phyloP scores from a whole-genome alignment of 331 rosid species.

The Malus hybrid region DNA sequence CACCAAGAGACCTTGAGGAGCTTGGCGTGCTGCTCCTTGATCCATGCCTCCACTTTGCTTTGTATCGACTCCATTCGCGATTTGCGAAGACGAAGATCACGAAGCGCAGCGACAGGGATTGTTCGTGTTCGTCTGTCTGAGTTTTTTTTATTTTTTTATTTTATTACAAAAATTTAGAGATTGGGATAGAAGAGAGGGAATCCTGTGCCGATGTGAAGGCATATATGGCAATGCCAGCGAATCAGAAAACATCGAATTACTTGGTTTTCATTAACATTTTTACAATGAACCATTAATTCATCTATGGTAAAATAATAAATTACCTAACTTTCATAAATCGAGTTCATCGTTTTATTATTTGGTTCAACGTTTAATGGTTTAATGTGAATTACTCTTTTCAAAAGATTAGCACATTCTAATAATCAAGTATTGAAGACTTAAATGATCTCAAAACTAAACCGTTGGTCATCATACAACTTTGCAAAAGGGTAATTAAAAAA shows the following conservation, averaged over 20 bases:
- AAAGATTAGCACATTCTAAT: no score
- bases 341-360: no score
- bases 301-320: no score
- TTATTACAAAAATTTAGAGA: not conserved
- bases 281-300: no score
- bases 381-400: no score
- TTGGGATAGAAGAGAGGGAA: not conserved
- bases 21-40: slow-evolving; percentile 66
- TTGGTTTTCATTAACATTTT: no score
- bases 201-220: not conserved
- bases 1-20: slow-evolving; percentile 79
- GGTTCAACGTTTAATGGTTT: not conserved
- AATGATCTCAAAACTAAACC: no score
- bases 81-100: slow-evolving; percentile 5
- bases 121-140: not conserved
- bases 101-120: not conserved
- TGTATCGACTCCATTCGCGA: slow-evolving; percentile 64
- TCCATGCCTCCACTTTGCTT: slow-evolving; percentile 82
- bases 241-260: not conserved
- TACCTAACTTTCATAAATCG: no score
- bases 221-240: not conserved
- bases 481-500: no score
- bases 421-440: no score
- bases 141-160: not conserved
- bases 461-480: no score